phyloP scores from a whole-genome alignment of 257 asterid genomes.

The Apocynum venetum region DNA sequence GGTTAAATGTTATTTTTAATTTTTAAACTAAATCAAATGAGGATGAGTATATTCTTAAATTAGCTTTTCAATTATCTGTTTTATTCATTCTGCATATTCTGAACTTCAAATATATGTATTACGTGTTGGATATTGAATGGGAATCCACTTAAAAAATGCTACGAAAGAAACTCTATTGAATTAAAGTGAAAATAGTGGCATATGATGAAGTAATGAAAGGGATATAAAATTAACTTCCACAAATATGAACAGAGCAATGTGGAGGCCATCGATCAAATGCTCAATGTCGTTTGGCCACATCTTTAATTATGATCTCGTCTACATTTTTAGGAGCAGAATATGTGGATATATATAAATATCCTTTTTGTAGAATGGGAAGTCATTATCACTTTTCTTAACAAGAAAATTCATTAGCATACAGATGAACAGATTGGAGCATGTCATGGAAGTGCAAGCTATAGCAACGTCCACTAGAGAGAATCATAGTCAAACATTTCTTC shows the following conservation, averaged over 20 bases:
- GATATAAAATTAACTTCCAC: neutral
- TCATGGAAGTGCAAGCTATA: conserved; percentile 25
- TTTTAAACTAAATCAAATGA: too few relatives aligned
- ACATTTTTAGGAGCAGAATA: neutral
- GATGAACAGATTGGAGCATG: conserved; percentile 16
- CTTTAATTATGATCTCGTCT: neutral
- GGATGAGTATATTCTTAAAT: too few relatives aligned
- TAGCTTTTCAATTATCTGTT: too few relatives aligned
- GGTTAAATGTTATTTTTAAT: too few relatives aligned
- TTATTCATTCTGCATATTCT: too few relatives aligned
- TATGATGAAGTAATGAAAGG: neutral
- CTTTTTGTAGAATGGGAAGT: neutral
- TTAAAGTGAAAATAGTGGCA: too few relatives aligned
- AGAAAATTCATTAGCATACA: neutral
- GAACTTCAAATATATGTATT: too few relatives aligned
- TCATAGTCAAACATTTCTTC: conserved; percentile 20
- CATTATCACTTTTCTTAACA: conserved; percentile 9
- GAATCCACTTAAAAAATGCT: too few relatives aligned
- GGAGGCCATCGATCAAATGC: neutral
- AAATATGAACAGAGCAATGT: neutral
- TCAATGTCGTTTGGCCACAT: neutral
- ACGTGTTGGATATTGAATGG: too few relatives aligned
- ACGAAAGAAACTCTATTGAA: too few relatives aligned
- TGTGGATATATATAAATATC: neutral
- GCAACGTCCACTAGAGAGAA: conserved; percentile 22